Conservation (phyloP, 345 rosid species). For the Lumnitzera littorea region DNA sequence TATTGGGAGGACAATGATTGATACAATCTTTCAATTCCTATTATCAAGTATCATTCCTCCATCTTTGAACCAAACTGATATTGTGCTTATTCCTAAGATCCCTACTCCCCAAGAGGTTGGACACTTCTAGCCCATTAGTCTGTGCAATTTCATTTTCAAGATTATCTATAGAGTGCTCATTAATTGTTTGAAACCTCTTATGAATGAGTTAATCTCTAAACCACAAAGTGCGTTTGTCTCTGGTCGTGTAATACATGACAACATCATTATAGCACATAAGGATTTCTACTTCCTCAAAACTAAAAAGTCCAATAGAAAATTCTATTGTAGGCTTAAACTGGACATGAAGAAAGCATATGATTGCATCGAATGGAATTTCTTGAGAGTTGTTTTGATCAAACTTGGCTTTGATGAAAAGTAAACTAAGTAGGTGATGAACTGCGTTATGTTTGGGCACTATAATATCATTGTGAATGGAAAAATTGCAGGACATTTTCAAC, state of each 20-base stretch:
- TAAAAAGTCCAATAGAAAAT: neutral
- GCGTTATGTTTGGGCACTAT: neutral
- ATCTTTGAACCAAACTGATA: neutral
- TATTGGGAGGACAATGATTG: neutral
- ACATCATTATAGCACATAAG: neutral
- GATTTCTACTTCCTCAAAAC: neutral
- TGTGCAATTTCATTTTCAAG: neutral
- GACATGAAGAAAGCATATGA: constrained; percentile 1
- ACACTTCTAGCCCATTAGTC: neutral
- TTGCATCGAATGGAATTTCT: neutral
- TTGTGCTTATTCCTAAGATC: neutral
- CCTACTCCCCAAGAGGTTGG: neutral
- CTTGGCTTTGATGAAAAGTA: neutral
- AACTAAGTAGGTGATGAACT: neutral
- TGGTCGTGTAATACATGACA: neutral
- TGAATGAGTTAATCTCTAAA: neutral
- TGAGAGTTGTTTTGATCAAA: neutral
- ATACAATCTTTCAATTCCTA: neutral
- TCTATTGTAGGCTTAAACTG: neutral
- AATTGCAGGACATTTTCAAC: neutral
- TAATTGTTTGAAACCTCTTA: neutral
- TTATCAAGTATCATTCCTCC: neutral
- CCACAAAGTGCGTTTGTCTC: neutral
- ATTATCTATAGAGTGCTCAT: neutral
- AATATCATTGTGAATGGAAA: neutral